A percentile compares a stretch with the other conserved stretches of the same genome.
Evolutionary conservation across 805 yeast species (phyloP).

Genomic region (Saturnispora quitensis): DNA sequence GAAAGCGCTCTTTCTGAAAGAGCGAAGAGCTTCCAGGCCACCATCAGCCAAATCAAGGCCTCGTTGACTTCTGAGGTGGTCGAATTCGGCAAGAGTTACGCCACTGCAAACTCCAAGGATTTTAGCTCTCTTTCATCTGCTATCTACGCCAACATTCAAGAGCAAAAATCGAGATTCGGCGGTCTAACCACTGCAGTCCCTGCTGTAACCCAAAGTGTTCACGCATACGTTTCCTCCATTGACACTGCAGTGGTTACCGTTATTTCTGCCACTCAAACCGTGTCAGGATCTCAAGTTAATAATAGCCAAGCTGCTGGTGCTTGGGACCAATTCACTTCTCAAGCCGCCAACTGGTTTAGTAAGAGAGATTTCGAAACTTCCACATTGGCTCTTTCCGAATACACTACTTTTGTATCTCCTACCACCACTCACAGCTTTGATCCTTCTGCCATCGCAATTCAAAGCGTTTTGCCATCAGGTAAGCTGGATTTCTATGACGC

Average conservation of each 20-base stretch:
- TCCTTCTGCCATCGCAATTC: conserved; percentile 1
- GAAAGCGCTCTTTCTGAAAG: conserved; percentile 5
- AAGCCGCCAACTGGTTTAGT: not conserved
- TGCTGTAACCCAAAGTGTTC: not conserved
- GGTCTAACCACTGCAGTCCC: not conserved
- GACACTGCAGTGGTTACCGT: conserved; percentile 3
- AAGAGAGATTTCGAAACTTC: conserved; percentile 2
- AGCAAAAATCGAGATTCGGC: not conserved
- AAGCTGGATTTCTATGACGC: not conserved
- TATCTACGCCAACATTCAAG: conserved; percentile 3
- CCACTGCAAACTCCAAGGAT: not conserved
- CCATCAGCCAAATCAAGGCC: conserved; percentile 4
- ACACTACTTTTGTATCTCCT: not conserved
- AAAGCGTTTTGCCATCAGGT: not conserved
- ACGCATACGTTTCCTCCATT: not conserved
- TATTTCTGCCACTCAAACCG: not conserved
- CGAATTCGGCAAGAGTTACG: not conserved
- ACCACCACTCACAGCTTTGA: not conserved
- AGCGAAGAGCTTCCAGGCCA: conserved; percentile 2
- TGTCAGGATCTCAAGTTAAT: not conserved
- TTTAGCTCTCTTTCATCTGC: not conserved
- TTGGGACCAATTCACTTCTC: not conserved
- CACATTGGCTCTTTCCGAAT: not conserved
- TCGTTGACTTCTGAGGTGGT: conserved; percentile 3
- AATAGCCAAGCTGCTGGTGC: not conserved